A percentile compares a stretch with the other conserved stretches of the same genome.
phyloP scores from a whole-genome alignment of 352 stramenopile genomes.

The Globisporangium viniferum region DNA sequence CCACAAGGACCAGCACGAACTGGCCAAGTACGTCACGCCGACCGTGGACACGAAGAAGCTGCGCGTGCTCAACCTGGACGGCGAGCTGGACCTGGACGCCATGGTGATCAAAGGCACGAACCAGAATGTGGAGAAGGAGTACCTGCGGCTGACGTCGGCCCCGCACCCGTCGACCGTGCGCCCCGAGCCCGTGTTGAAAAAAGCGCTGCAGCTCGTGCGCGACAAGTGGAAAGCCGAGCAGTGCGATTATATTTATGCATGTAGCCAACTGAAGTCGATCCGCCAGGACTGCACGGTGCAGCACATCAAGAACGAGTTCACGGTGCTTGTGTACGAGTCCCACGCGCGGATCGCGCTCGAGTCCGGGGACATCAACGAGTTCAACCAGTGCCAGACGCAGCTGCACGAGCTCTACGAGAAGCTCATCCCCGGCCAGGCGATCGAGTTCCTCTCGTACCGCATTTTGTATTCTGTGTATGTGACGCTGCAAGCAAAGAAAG shows the following conservation, averaged over 20 bases:
- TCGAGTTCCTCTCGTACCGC: conserved; percentile 87
- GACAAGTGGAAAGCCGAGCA: conserved; percentile 83
- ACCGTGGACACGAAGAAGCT: conserved; percentile 70
- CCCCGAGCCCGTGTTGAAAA: conserved; percentile 88
- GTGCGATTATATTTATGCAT: conserved; percentile 94
- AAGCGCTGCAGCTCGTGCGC: conserved; percentile 86
- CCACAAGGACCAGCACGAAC: conserved; percentile 62
- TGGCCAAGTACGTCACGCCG: conserved; percentile 58
- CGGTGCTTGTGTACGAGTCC: conserved; percentile 96
- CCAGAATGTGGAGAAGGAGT: conserved; percentile 96
- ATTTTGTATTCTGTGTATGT: conserved; percentile 91
- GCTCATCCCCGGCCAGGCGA: conserved; percentile 58
- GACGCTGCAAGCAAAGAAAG: conserved; percentile 84
- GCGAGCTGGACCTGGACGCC: conserved; percentile 79
- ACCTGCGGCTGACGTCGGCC: conserved; percentile 95
- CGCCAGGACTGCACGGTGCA: conserved; percentile 98
- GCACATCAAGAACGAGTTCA: conserved; percentile 96
- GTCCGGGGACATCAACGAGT: conserved; percentile 95
- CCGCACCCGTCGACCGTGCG: conserved; percentile 95
- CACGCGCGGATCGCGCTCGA: conserved; percentile 96
- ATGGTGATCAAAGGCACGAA: conserved; percentile 95
- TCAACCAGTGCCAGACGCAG: conserved; percentile 94
- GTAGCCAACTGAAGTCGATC: conserved; percentile 99
- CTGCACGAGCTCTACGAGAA: conserved; percentile 87
- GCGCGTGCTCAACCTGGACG: conserved; percentile 71